These are phyloP conservation scores for Leishmania mexicana DNA, from an alignment of 208 protist species.

Conservation along the genomic window DNA sequence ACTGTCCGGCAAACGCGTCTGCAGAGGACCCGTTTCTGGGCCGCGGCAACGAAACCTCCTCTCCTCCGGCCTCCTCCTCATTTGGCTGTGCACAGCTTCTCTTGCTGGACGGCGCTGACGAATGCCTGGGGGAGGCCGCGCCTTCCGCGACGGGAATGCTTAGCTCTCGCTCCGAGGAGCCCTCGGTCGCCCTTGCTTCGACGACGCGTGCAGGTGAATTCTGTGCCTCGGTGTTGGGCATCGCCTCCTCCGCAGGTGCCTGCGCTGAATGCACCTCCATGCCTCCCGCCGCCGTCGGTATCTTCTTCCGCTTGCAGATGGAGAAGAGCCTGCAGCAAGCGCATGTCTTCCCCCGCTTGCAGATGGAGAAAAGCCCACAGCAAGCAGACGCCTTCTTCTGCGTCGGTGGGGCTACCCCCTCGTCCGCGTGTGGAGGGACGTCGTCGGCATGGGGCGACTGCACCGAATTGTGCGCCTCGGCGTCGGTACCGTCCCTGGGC, in stretches of 20 bases:
- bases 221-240: not conserved
- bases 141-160: conserved; percentile 15
- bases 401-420: not conserved
- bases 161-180: not conserved
- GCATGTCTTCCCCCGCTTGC: not conserved
- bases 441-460: not conserved
- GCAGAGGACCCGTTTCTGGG: not conserved
- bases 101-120: not conserved
- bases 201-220: not conserved
- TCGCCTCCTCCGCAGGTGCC: not conserved
- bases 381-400: conserved; percentile 4
- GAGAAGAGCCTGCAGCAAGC: not conserved
- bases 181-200: not conserved
- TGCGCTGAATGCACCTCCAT: not conserved
- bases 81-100: not conserved
- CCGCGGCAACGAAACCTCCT: not conserved
- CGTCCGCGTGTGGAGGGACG: not conserved
- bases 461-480: not conserved
- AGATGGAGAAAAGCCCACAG: conserved; percentile 12
- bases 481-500: not conserved
- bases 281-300: not conserved
- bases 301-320: not conserved
- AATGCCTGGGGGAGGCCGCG: not conserved
- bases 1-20: not conserved
- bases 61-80: not conserved